Evolutionary conservation across 2,329 filamentous ascomycete species (phyloP), one percentile per base, ranked within the genome.

Genomic region (Esteya vermicola): DNA sequence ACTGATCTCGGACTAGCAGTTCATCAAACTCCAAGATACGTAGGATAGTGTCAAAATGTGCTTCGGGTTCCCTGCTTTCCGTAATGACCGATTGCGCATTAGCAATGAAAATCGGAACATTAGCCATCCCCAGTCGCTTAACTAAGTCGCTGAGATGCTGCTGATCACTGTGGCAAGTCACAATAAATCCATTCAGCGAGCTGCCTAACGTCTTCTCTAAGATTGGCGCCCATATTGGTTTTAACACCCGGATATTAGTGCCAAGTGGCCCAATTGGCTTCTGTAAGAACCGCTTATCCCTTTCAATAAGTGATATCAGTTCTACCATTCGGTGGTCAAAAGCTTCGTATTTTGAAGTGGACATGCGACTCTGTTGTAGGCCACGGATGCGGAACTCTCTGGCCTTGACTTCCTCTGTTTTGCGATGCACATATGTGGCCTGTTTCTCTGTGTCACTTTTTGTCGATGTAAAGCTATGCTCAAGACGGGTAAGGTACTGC

Each of bases 181-280:
- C 88, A 38, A 93, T 72, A 52, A 96, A 98, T 2, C 73, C 77
- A 45, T 76, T 81, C 25, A 96, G 62, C 1, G 63, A 66, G 4
- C 57, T 59, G n/a, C 84, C 84, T 34, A 94, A 69, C 2, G 73
- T 73, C 46, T 72, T 81, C 54, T 98, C 91, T 13, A 98, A 58
- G 33, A 93, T 76, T 1, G 74, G 71, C 1, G 80, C 81, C 91
- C 91, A 98, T 50, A 84, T 70, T 1, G 84, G 81, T 48, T 89
- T 78, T 27, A 76, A 62, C 20, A 98, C 63, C 48, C 76, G 78
- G 38, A 98, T 69, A 51, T 91, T 73, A 20, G 76, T 65, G 23
- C 88, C 91, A 13, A 96, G 65, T 1, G 91, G 91, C 0, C 91
- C 91, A 26, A 96, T 65, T 3, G 91, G 91, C 45, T 71, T 78